Evolutionary conservation across 2,329 filamentous ascomycete genomes (phyloP), one percentile per base, ranked within the genome.

Genomic region (Coniochaeta ligniaria): DNA sequence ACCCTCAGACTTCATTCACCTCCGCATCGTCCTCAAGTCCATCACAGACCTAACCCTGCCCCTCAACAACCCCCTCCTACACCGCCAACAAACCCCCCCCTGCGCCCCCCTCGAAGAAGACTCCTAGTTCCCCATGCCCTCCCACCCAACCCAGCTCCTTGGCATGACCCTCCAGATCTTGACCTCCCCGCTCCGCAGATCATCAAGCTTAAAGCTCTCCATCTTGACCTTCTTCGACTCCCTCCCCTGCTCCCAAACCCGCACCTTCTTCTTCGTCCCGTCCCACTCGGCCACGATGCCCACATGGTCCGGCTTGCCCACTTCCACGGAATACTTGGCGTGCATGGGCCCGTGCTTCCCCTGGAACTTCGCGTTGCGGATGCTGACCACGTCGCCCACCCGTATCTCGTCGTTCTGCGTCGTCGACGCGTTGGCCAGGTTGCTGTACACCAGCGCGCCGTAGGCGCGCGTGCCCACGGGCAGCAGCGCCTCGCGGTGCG

Each of bases 131-230:
- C 79, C 43, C 43, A 17, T 7, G 66, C 79, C 79, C 69, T 87
- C 88, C 95, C 94, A 98, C 26, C 93, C 92, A 59, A 98, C 87
- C 92, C 93, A 99, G 71, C 84, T 88, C 68, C 91, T 84, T 43
- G 91, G 90, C 85, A 98, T 96, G 54, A 97, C 90, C 61, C 95
- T 85, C 95, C 95, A 99, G 63, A 99, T 92, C 79, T 95, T 94
- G 68, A 97, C 93, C 77, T 99, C 95, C 20, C 95, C 95, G 74
- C 89, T 94, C 71, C 91, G 84, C 72, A 99, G 71, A 76, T 99
- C 95, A 52, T 93, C 92, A 63, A 99, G 82, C 77, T 93, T 91
- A 77, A 94, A 98, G 76, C 92, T 96, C 80, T 98, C 94, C 63
- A 91, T 79, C 78, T 96, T 95, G 60, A 96, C 88, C 80, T 97